These are phyloP conservation scores for Hygrocybe punicea DNA, from an alignment of 768 basidiomycete genomes.

Conservation along the genomic window DNA sequence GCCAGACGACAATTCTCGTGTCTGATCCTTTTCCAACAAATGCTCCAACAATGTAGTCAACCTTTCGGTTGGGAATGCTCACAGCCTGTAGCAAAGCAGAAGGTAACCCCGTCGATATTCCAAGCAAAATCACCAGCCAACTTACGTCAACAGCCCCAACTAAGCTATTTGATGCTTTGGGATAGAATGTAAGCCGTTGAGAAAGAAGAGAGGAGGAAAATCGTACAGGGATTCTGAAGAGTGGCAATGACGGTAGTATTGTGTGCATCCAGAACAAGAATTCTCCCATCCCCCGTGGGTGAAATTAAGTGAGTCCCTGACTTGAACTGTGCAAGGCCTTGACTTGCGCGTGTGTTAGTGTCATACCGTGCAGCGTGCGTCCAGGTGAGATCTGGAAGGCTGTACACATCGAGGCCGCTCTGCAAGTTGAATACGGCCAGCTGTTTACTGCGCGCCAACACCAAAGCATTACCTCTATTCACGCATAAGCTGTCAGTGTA, in stretches of 20 bases:
- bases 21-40: background rate
- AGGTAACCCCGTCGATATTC: background rate
- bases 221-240: too few relatives aligned
- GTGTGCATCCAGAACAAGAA: too few relatives aligned
- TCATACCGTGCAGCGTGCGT: background rate
- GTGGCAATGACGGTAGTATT: too few relatives aligned
- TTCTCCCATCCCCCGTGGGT: background rate
- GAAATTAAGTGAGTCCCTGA: background rate
- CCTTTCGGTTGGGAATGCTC: background rate
- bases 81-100: background rate
- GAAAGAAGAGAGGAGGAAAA: too few relatives aligned
- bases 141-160: too few relatives aligned
- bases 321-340: background rate
- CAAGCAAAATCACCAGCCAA: too few relatives aligned
- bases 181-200: too few relatives aligned
- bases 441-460: background rate
- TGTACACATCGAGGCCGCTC: slow-evolving; percentile 1
- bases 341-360: background rate
- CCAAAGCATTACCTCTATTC: background rate
- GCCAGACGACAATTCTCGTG: background rate
- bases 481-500: background rate
- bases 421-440: slow-evolving; percentile 3
- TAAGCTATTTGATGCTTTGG: too few relatives aligned
- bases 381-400: background rate
- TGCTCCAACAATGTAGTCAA: background rate